phyloP scores from a whole-genome alignment of 1,139 yeast genomes.

The Saccharomyces hybrid region DNA sequence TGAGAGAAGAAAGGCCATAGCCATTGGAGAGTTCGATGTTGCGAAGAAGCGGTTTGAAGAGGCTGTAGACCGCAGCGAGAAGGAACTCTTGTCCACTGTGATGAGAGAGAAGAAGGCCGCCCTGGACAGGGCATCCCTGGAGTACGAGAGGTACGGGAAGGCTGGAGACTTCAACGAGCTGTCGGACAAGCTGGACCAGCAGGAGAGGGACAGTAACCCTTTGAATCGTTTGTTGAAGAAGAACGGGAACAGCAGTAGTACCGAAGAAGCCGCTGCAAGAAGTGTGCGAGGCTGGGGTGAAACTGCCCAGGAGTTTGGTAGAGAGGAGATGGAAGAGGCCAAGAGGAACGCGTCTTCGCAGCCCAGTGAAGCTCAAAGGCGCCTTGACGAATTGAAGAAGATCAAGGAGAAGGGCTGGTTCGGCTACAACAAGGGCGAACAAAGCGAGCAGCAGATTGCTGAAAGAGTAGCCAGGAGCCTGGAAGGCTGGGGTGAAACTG shows the following conservation, averaged over 20 bases:
- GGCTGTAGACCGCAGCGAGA: slow-evolving; percentile 21
- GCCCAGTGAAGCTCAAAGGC: slow-evolving; percentile 23
- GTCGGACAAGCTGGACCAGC: slow-evolving; percentile 22
- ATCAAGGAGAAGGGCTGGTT: slow-evolving; percentile 26
- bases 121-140: slow-evolving; percentile 21
- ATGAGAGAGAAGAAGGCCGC: slow-evolving; percentile 15
- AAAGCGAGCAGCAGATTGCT: slow-evolving; percentile 28
- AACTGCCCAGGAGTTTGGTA: slow-evolving; percentile 36
- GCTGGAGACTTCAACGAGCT: slow-evolving; percentile 22
- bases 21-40: slow-evolving; percentile 27
- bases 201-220: slow-evolving; percentile 9
- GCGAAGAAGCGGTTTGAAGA: slow-evolving; percentile 17
- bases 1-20: slow-evolving; percentile 29
- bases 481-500: slow-evolving; percentile 42
- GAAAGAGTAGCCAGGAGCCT: slow-evolving; percentile 32
- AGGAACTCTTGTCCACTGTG: slow-evolving; percentile 8
- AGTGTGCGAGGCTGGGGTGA: slow-evolving; percentile 40
- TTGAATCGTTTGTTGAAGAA: slow-evolving; percentile 5
- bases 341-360: slow-evolving; percentile 18
- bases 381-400: slow-evolving; percentile 20
- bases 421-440: slow-evolving; percentile 14
- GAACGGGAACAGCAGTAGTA: slow-evolving; percentile 14
- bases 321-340: slow-evolving; percentile 34
- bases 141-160: slow-evolving; percentile 17
- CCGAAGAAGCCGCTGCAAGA: slow-evolving; percentile 23